phyloP scores from a whole-genome alignment of 345 rosid genomes.

The Noccaea bulbosa region DNA sequence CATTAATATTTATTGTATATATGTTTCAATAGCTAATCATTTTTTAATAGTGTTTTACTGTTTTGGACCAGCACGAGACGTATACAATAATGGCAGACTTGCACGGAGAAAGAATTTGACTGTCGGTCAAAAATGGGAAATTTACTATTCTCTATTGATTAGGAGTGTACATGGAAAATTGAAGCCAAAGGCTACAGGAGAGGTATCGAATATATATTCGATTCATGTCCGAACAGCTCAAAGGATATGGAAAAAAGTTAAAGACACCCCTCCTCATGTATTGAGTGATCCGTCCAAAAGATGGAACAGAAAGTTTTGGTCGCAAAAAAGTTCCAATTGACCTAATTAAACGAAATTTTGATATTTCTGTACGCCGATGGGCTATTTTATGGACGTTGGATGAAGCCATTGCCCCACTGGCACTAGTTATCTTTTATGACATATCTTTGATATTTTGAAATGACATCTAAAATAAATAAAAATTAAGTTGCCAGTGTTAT shows the following conservation, averaged over 20 bases:
- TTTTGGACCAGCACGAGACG: background rate
- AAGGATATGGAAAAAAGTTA: slow-evolving; percentile 1
- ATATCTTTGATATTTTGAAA: too few species aligned
- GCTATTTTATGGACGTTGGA: background rate
- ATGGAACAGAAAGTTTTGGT: background rate
- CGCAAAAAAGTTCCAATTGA: background rate
- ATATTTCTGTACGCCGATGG: too few species aligned
- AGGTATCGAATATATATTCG: background rate
- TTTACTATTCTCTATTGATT: background rate
- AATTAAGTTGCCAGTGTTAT: too few species aligned
- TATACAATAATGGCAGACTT: background rate
- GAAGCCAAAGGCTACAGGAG: background rate
- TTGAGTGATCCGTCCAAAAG: background rate
- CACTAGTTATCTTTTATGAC: background rate
- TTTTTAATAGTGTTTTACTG: background rate
- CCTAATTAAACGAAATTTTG: too few species aligned
- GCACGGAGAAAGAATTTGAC: background rate
- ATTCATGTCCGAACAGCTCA: background rate
- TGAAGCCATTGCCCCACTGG: background rate
- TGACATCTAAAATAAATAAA: too few species aligned
- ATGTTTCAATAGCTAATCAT: background rate
- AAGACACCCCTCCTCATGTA: background rate
- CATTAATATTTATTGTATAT: background rate
- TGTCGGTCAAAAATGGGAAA: background rate
- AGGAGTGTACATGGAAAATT: background rate